Evolutionary conservation across 768 basidiomycete genomes (phyloP).

Genomic region (Tricholoma furcatifolium): DNA sequence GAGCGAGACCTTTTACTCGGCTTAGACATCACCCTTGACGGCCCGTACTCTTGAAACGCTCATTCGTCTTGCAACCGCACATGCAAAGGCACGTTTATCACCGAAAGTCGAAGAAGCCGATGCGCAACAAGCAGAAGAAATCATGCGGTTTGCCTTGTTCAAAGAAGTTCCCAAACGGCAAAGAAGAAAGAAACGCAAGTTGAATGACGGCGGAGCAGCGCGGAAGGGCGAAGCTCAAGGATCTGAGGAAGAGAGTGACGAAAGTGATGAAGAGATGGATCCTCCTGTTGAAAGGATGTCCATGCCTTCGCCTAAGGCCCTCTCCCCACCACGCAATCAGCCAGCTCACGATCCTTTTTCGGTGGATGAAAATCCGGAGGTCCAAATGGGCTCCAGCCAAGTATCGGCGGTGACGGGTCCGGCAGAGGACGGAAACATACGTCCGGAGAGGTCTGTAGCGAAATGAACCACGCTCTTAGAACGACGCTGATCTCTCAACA

Average conservation of each 20-base stretch:
- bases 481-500: slow-evolving; percentile 2
- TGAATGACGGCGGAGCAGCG: slow-evolving; percentile 64
- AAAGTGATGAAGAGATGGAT: slow-evolving; percentile 42
- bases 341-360: slow-evolving; percentile 57
- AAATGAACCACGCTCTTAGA: slow-evolving; percentile 2
- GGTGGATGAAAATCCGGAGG: slow-evolving; percentile 68
- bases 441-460: slow-evolving; percentile 58
- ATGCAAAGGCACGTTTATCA: slow-evolving; percentile 93
- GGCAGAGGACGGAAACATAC: slow-evolving; percentile 41
- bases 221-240: slow-evolving; percentile 46
- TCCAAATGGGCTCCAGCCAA: slow-evolving; percentile 55
- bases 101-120: slow-evolving; percentile 80
- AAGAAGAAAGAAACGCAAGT: slow-evolving; percentile 82
- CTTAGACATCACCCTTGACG: slow-evolving; percentile 92
- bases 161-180: slow-evolving; percentile 90
- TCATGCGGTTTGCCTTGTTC: slow-evolving; percentile 96
- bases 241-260: slow-evolving; percentile 56
- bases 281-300: slow-evolving; percentile 48
- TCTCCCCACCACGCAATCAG: slow-evolving; percentile 23
- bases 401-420: slow-evolving; percentile 32
- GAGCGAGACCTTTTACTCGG: slow-evolving; percentile 9
- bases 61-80: slow-evolving; percentile 96
- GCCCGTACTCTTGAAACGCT: slow-evolving; percentile 98
- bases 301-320: slow-evolving; percentile 35
- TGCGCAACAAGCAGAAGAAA: slow-evolving; percentile 88